These are phyloP conservation scores for Chaetomium cochliodes DNA, from an alignment of 495 filamentous ascomycete species.

Conservation along the genomic window DNA sequence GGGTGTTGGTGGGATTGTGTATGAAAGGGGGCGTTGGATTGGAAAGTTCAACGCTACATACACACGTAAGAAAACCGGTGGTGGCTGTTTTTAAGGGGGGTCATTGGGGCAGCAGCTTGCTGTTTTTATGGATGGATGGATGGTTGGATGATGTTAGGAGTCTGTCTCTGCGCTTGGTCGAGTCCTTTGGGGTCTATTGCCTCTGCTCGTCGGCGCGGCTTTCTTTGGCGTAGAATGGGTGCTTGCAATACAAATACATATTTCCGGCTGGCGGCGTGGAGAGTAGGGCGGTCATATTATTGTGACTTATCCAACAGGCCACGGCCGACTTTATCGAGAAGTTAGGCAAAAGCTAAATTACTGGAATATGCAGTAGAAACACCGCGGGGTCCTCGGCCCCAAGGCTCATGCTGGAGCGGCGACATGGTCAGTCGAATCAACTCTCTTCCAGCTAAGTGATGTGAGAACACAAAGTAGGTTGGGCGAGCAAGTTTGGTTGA, in stretches of 20 bases:
- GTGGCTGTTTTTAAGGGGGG: background rate
- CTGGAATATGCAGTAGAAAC: background rate
- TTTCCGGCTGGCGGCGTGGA: background rate
- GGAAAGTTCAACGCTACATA: background rate
- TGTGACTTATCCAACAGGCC: background rate
- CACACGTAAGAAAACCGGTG: background rate
- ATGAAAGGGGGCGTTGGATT: background rate
- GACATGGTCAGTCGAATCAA: background rate
- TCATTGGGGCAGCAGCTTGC: background rate
- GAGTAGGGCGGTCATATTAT: background rate
- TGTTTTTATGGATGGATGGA: constrained; percentile 2
- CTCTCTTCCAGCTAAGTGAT: background rate
- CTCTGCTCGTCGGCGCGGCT: background rate
- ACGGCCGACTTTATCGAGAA: background rate
- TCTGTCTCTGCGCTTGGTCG: background rate
- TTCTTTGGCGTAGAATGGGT: constrained; percentile 2
- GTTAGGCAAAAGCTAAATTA: background rate
- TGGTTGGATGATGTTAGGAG: background rate
- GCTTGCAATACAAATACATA: background rate
- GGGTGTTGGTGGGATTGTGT: background rate
- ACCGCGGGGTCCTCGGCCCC: too few relatives aligned
- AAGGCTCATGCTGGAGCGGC: background rate
- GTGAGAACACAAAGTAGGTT: background rate
- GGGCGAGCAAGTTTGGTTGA: constrained; percentile 18
- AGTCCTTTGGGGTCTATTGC: background rate